Base-by-base conservation (phyloP, 345 rosid species). In the Populus euphratica region DNA sequence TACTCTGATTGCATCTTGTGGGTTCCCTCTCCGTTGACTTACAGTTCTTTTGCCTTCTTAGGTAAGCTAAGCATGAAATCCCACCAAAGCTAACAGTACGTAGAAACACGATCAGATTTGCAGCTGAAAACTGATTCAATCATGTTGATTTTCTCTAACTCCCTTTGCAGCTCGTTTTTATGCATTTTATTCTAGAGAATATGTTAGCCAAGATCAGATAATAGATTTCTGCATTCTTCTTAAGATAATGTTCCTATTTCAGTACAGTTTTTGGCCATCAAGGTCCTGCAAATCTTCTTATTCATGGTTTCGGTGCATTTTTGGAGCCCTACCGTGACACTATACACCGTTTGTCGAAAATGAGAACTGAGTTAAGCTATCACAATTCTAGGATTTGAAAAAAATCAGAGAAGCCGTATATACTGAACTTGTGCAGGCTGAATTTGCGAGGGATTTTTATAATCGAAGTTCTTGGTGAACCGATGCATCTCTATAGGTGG, bases 301-400 rank as follows among this genome's bases (percentile, higher is more conserved):
- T 92, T 76, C 97, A 94, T 86, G 97, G 97, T 74, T 92, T 92
- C 89, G 98, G 97, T 80, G 97, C 98, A 62, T 94, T 92, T 83
- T 76, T 90, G 73, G 96, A 92, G 87, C 97, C 89, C 75, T 94
- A 87, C 78, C 91, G 96, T 1, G 93, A 92, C 78, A 91, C 91
- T 67, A 78, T 92, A 73, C 69, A 49, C 70, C 80, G 59, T 67
- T 81, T 94, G 56, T 89, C 91, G 83, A 88, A 62, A 75, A 80
- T 29, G 88, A 88, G 78, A 88, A 90, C 70, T 82, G 87, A 54
- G 89, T 33, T 92, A 94, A 96, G 94, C 93, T 67, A 79, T 94
- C 77, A 91, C 93, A 66, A 41, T 88, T 70, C 68, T 94, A 73
- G 96, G 98, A 49, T 94, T 94, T 86, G 97, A 97, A 80, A 91